Evolutionary conservation across 192 early-diverging fungal genomes (phyloP).

Genomic region (Umbelopsis isabellina): DNA sequence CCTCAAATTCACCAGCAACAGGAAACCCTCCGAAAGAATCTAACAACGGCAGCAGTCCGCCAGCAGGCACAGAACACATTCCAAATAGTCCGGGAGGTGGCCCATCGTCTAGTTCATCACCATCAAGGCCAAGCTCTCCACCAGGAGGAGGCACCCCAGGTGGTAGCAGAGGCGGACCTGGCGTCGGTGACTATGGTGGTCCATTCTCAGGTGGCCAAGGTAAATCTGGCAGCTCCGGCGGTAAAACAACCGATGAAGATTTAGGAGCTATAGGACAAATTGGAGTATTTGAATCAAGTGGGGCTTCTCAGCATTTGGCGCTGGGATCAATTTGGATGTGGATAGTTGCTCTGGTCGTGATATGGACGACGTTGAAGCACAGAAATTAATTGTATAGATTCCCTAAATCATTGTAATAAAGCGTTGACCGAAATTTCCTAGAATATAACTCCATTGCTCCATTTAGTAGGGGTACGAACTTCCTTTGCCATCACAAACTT

Average conservation of each 20-base stretch:
- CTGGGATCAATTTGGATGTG: conserved; percentile 3
- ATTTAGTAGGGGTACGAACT: too few relatives aligned
- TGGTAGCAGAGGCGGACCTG: not conserved
- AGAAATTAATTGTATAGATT: not conserved
- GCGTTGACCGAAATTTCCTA: too few relatives aligned
- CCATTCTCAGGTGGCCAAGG: not conserved
- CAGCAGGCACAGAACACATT: not conserved
- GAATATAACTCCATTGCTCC: too few relatives aligned
- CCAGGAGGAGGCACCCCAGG: too few relatives aligned
- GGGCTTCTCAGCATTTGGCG: not conserved
- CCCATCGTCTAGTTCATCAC: too few relatives aligned
- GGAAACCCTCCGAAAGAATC: not conserved
- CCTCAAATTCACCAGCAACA: not conserved
- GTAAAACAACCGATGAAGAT: not conserved
- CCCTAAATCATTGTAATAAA: not conserved
- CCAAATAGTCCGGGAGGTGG: not conserved
- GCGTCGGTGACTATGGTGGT: not conserved
- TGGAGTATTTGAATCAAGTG: conserved; percentile 12
- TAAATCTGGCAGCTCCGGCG: not conserved
- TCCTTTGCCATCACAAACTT: too few relatives aligned
- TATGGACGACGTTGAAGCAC: not conserved
- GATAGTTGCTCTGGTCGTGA: not conserved
- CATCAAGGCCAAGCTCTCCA: too few relatives aligned
- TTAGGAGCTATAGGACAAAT: not conserved
- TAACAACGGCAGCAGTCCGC: not conserved